Evolutionary conservation across 768 basidiomycete genomes (phyloP), one percentile per base, ranked within the genome.

Genomic region (Boletus edulis): DNA sequence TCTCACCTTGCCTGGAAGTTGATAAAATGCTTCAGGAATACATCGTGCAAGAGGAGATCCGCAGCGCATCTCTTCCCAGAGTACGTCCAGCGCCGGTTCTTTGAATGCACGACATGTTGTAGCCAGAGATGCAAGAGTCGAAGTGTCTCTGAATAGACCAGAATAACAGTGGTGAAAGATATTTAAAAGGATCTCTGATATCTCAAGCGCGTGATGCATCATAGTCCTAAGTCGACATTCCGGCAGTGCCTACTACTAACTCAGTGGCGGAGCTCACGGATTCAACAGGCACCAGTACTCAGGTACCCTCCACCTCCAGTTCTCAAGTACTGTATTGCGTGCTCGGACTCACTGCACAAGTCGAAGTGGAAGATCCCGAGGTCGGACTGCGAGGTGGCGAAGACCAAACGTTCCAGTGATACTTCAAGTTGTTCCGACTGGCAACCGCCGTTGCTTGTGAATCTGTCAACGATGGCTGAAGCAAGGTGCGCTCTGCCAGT

Each of bases 381-480:
- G 27, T 27, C 27, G 27, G 27, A 27, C 27, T 27, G 7, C 27
- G 27, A 27, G 27, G 27, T 9, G 24, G 24, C 24, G 22, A 22
- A 22, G 22, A 22, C 22, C 22, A 22, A 22, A 22, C n/a, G n/a
- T n/a, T n/a, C n/a, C n/a, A n/a, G n/a, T 24, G 22, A 24, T 24
- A 24, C 22, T n/a, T n/a, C n/a, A 20, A 1, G 20, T 5, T 29
- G 8, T 29, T 29, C 29, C 22, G 22, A 29, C 29, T 29, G 8
- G 27, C 27, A 29, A 9, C 27, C 27, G 27, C 27, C 27, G 27
- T 9, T 29, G 27, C 8, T 8, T 8, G 24, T 24, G 24, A 29
- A 27, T 8, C 8, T 29, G 27, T 22, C 22, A 29, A 37, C 12
- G 7, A 60, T 59, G 52, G 57, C 24, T 34, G 58, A 50, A 38